These are phyloP conservation scores for Chrysosporium keratinophilum DNA, from an alignment of 2,329 filamentous ascomycete genomes.

Conservation along the genomic window DNA sequence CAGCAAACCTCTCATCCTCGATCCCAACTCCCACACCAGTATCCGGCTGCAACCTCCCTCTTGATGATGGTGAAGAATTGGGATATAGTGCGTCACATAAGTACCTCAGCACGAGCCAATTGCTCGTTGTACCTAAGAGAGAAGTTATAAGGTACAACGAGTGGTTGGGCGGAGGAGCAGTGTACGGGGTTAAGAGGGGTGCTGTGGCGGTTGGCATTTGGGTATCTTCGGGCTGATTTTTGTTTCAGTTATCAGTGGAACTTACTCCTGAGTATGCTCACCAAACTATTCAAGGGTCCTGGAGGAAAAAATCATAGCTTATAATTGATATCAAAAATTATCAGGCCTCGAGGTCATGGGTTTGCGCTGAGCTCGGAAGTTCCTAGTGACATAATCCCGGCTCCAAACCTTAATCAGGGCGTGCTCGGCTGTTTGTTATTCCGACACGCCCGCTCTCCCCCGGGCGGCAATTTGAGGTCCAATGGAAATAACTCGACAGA, in stretches of 20 bases:
- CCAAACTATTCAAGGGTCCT: too few relatives aligned
- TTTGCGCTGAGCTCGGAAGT: too few relatives aligned
- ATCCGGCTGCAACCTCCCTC: conserved; percentile 19
- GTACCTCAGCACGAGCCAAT: conserved; percentile 48
- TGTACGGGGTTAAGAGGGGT: conserved; percentile 15
- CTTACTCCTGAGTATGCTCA: too few relatives aligned
- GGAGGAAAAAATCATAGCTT: too few relatives aligned
- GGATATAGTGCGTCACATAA: conserved; percentile 38
- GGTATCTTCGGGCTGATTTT: background rate
- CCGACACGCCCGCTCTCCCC: too few relatives aligned
- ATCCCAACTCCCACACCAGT: conserved; percentile 10
- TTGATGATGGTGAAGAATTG: background rate
- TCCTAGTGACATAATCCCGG: background rate
- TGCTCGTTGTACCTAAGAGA: conserved; percentile 40
- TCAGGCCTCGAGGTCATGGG: too few relatives aligned
- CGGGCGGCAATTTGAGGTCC: too few relatives aligned
- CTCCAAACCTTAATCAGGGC: background rate
- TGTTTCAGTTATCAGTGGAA: background rate
- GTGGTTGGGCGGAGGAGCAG: conserved; percentile 27
- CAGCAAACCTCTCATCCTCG: background rate
- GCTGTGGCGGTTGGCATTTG: conserved; percentile 16
- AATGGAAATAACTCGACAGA: too few relatives aligned
- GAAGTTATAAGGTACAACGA: conserved; percentile 37
- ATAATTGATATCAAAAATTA: background rate
- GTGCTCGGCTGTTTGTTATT: background rate